Base-by-base conservation (phyloP, 2,329 filamentous ascomycete genomes). In the Colletotrichum paranaense region DNA sequence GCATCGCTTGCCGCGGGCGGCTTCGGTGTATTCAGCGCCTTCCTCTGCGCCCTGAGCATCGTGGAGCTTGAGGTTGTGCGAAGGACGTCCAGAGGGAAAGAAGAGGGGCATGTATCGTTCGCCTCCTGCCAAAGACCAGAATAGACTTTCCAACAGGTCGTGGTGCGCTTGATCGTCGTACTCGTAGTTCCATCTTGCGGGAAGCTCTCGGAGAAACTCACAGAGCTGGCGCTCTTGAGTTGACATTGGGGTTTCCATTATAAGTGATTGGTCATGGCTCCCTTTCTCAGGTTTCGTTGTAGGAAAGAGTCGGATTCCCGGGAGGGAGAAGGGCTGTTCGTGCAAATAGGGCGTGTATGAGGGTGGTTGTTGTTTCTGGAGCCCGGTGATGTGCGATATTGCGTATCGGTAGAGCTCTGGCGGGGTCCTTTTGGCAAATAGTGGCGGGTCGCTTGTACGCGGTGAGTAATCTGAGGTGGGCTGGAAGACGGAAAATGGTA, bases 21-120 rank as follows among this genome's bases (percentile, higher is more conserved):
- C 93, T 77, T 96, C 93, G 24, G 95, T 97, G 81, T 98, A 99
- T 82, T 99, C 97, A 38, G 96, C 95, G 12, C 97, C 96, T 79
- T 98, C 95, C 71, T 95, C 88, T n/a, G 94, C 94, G 22, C 95
- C 96, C 81, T 99, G 97, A 19, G 95, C 95, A 78, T 94, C 92
- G 74, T 93, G 90, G 52, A 99, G 87, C 82, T 93, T 97, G 89
- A 95, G 93, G 58, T 85, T 85, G n/a, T 86, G 83, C 32, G 87
- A 85, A 9, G 92, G 90, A 53, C 88, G 88, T 14, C 95, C 94
- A 53, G 92, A 87, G 1, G 95, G 95, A 79, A 99, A 99, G 78
- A 99, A 90, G 22, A 95, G 88, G 62, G 88, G 87, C 80, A 98
- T 87, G 79, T 95, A 92, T 75, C 95, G 92, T 71, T 90, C 86